phyloP scores from a whole-genome alignment of 1,284 basidiomycete genomes.

The Puccinia sorghi region DNA sequence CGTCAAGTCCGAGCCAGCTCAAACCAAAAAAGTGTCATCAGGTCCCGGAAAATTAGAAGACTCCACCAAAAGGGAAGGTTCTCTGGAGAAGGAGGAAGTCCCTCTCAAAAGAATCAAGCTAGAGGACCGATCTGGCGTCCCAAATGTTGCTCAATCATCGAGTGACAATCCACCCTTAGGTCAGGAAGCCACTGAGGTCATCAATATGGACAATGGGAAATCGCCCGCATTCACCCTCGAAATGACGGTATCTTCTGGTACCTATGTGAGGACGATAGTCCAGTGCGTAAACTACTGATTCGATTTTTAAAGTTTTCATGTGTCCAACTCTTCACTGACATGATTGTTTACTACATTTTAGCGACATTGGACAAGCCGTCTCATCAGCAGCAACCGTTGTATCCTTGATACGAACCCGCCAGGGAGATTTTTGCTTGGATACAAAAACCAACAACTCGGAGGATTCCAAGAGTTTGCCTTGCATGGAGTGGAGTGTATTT shows the following conservation, averaged over 20 bases:
- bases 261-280: constrained; percentile 74
- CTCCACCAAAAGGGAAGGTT: constrained; percentile 8
- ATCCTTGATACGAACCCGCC: constrained; percentile 77
- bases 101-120: constrained; percentile 58
- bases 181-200: constrained; percentile 53
- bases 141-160: neutral
- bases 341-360: too few relatives aligned
- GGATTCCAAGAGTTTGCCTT: constrained; percentile 61
- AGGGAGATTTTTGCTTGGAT: constrained; percentile 73
- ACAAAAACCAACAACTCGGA: constrained; percentile 52
- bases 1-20: constrained; percentile 13
- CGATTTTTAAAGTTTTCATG: neutral
- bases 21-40: constrained; percentile 53
- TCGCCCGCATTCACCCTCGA: constrained; percentile 81
- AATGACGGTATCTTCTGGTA: constrained; percentile 92
- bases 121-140: neutral
- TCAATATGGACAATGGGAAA: constrained; percentile 51
- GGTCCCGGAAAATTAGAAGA: constrained; percentile 25
- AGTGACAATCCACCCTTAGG: constrained; percentile 5
- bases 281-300: constrained; percentile 60
- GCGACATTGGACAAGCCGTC: constrained; percentile 75
- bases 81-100: constrained; percentile 11
- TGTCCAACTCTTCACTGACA: too few relatives aligned
- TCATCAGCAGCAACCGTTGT: constrained; percentile 88
- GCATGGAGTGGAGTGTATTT: constrained; percentile 78